Conservation (phyloP, 2,329 filamentous ascomycete species). For the Fusarium circinatum region DNA sequence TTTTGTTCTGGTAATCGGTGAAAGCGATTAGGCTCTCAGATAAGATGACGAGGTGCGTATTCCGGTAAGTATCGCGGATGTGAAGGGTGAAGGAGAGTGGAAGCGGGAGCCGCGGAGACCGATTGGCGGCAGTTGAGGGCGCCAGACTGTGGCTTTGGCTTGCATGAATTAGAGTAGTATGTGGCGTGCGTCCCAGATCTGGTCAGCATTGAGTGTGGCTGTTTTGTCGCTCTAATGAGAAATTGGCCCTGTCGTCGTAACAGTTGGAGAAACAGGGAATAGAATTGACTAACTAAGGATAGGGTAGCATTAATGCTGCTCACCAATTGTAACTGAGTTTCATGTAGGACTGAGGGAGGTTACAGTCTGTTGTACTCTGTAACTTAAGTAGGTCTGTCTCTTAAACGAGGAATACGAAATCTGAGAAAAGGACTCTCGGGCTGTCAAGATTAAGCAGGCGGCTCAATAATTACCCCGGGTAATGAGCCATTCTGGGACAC, state of each 20-base stretch:
- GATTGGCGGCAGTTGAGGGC: background rate
- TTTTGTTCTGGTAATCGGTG: background rate
- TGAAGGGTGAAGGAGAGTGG: conserved; percentile 1
- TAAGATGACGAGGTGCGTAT: conserved; percentile 1
- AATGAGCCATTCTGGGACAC: background rate
- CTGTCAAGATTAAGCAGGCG: conserved; percentile 13
- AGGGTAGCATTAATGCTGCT: background rate
- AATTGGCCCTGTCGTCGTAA: background rate
- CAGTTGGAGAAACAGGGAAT: background rate
- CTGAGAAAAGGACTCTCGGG: background rate
- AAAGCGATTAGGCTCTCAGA: background rate
- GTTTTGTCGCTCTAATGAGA: background rate
- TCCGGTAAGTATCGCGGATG: background rate
- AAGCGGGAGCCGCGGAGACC: conserved; percentile 31
- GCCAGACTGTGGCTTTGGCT: conserved; percentile 26
- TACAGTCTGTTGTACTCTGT: background rate
- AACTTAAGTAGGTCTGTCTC: background rate
- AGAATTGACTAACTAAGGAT: background rate
- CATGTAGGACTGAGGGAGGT: background rate
- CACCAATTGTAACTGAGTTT: background rate
- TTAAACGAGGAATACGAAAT: conserved; percentile 8
- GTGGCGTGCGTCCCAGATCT: conserved; percentile 7
- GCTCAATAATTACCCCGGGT: conserved; percentile 12
- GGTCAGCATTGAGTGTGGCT: conserved; percentile 8
- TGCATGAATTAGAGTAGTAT: background rate